These are phyloP conservation scores for Populus ilicifolia DNA, from an alignment of 345 rosid genomes.

Conservation along the genomic window DNA sequence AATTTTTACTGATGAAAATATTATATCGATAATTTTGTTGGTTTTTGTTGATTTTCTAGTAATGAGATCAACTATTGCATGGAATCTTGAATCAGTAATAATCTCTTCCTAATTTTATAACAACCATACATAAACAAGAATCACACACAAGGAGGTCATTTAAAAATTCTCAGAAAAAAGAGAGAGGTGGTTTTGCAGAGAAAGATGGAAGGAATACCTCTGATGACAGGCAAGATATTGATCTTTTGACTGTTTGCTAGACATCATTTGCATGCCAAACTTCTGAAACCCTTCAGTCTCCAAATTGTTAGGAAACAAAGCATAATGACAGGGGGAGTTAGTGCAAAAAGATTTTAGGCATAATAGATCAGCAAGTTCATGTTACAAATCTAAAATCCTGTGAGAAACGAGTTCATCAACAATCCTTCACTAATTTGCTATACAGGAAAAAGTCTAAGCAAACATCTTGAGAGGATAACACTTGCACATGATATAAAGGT, in stretches of 20 bases:
- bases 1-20: fast-evolving
- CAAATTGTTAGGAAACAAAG: constrained; percentile 12
- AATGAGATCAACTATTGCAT: constrained; percentile 51
- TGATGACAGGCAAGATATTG: constrained; percentile 10
- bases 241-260: constrained; percentile 38
- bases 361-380: background rate
- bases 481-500: background rate
- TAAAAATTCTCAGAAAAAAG: background rate
- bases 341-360: background rate
- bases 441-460: background rate
- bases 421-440: background rate
- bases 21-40: no score
- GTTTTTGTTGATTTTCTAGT: no score
- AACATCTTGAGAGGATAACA: background rate
- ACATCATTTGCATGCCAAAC: constrained; percentile 24
- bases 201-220: constrained; percentile 4
- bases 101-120: constrained; percentile 18
- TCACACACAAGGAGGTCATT: background rate
- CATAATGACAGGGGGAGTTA: background rate
- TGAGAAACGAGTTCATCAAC: background rate
- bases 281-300: constrained; percentile 21
- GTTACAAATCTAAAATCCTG: background rate
- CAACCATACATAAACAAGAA: background rate
- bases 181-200: background rate
- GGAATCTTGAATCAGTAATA: constrained; percentile 33